A percentile compares a stretch with the other conserved stretches of the same genome.
Conservation (phyloP, 1,284 basidiomycete species). For the Rhodotorula sp. region DNA sequence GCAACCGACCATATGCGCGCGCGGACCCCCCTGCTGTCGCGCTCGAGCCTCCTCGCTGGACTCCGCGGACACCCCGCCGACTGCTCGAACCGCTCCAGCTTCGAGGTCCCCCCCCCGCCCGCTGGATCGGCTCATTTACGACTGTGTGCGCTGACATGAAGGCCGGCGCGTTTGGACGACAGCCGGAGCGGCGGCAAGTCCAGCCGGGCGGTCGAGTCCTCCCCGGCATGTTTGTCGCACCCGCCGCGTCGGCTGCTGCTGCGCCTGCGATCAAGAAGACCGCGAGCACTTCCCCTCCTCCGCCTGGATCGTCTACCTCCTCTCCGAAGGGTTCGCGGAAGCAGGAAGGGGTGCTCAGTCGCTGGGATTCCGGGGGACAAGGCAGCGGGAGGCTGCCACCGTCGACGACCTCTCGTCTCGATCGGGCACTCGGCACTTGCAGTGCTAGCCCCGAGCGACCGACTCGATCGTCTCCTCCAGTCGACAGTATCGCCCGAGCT, state of each 20-base stretch:
- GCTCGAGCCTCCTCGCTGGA: background rate
- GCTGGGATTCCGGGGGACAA: background rate
- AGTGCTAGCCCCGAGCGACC: background rate
- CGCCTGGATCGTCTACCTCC: background rate
- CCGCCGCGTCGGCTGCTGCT: background rate
- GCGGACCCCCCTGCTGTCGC: too few species aligned
- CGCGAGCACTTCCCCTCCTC: background rate
- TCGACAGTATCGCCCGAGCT: background rate
- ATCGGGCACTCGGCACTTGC: background rate
- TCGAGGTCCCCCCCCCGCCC: too few species aligned
- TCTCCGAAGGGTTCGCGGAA: background rate
- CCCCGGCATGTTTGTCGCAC: slow-evolving; percentile 14
- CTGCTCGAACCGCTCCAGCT: background rate
- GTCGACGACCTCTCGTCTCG: background rate
- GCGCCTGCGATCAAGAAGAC: background rate
- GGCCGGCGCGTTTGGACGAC: slow-evolving; percentile 13
- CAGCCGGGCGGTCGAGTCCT: slow-evolving; percentile 23
- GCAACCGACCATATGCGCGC: too few species aligned
- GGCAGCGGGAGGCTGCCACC: background rate
- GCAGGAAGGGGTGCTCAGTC: slow-evolving; percentile 1
- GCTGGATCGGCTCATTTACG: background rate
- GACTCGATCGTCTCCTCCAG: background rate
- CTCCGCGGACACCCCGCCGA: background rate
- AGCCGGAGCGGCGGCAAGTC: background rate
- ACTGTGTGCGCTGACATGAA: background rate